Percentiles rank a stretch among this genome's conserved stretches.
Evolutionary conservation across 2,329 filamentous ascomycete genomes (phyloP).

Genomic region (Pseudogymnoascus sp.): DNA sequence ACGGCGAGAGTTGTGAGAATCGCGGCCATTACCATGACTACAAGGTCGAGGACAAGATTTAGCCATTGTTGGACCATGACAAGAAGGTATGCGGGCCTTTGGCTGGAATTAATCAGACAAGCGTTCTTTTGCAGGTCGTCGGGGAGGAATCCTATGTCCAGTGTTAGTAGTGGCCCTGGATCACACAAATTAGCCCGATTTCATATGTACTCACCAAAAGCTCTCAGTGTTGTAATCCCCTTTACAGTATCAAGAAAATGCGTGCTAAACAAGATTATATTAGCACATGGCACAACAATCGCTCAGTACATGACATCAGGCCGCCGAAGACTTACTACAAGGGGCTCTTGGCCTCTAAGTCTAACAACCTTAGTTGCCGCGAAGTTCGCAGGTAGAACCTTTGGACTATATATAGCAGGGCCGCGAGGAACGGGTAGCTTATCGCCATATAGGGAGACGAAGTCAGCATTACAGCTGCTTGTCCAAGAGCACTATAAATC

Average conservation of each 20-base stretch:
- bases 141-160: slow-evolving; percentile 11
- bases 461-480: background rate
- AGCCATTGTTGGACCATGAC: slow-evolving; percentile 38
- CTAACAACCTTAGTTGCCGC: slow-evolving; percentile 37
- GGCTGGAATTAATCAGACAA: slow-evolving; percentile 31
- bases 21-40: slow-evolving; percentile 16
- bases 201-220: slow-evolving; percentile 28
- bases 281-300: background rate
- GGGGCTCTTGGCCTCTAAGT: slow-evolving; percentile 34
- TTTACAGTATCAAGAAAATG: slow-evolving; percentile 36
- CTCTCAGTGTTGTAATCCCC: slow-evolving; percentile 35
- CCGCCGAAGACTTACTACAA: slow-evolving; percentile 26
- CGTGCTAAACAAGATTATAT: background rate
- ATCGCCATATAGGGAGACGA: slow-evolving; percentile 6
- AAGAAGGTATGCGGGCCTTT: slow-evolving; percentile 38
- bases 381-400: slow-evolving; percentile 38
- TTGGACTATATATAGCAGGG: slow-evolving; percentile 20
- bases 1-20: slow-evolving; percentile 8
- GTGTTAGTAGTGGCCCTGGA: background rate
- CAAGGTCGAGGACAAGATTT: slow-evolving; percentile 32
- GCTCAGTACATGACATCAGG: background rate
- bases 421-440: slow-evolving; percentile 7
- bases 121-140: slow-evolving; percentile 24
- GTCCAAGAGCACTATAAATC: background rate
- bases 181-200: background rate